These are phyloP conservation scores for Adansonia rubrostipa DNA, from an alignment of 441 rosid species.

Conservation along the genomic window DNA sequence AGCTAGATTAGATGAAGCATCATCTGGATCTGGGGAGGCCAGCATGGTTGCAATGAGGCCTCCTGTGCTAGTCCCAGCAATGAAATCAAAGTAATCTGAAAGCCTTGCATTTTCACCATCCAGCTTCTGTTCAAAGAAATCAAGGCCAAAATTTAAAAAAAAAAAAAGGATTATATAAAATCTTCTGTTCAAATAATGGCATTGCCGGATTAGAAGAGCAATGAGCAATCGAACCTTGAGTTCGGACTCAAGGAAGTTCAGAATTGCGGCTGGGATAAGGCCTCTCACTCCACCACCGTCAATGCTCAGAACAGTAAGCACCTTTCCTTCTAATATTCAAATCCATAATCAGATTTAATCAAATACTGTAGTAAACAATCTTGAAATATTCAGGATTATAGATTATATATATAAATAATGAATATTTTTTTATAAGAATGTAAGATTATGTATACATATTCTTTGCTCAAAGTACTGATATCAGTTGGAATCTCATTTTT, in stretches of 20 bases:
- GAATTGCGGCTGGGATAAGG: conserved; percentile 55
- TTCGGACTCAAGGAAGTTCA: conserved; percentile 46
- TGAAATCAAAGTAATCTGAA: conserved; percentile 30
- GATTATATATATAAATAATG: no score
- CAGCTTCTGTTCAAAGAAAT: conserved; percentile 15
- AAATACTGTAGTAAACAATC: neutral
- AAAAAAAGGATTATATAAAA: no score
- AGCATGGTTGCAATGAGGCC: conserved; percentile 33
- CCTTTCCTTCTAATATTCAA: conserved; percentile 35
- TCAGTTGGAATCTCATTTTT: no score
- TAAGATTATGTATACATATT: no score
- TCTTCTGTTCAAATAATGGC: no score
- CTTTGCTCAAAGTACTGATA: no score
- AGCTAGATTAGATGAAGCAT: conserved; percentile 11
- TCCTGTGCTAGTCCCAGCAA: conserved; percentile 30
- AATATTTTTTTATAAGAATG: no score
- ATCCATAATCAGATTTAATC: neutral
- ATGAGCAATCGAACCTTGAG: neutral
- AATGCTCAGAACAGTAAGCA: conserved; percentile 57
- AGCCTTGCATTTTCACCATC: conserved; percentile 33
- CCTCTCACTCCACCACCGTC: conserved; percentile 73
- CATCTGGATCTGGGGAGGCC: conserved; percentile 22
- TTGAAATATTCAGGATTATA: no score
- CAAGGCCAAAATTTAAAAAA: no score
- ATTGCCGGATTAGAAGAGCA: neutral